Base-by-base conservation (phyloP, 768 basidiomycete species). In the Termitomyces sp. region DNA sequence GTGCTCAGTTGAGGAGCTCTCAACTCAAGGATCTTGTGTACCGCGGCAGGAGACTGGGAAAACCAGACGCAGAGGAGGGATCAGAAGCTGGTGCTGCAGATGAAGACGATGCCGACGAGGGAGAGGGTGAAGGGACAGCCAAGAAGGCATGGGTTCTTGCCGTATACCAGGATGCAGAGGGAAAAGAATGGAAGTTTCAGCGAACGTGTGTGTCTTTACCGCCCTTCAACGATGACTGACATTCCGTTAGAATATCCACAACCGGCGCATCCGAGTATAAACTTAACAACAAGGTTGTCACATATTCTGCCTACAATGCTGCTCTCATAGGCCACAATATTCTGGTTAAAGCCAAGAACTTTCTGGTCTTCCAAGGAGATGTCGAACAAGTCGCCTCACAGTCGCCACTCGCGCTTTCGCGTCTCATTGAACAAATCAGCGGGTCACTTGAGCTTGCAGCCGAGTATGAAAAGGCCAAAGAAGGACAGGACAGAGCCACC, bases 341-440 rank as follows among this genome's bases (percentile, higher is more conserved):
- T 64, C 89, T 98, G 44, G 94, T 98, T 64, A 98, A 97, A 73
- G 97, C 97, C 12, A 98, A 98, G 76, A 98, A 98, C 74, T 99
- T 98, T 65, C 86, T 98, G 50, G 97, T 98, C 11, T 98, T 99
- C 75, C 97, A 99, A 66, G 97, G 97, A 49, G 97, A 98, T 66
- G 97, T 99, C 31, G 97, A 99, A 72, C 92, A 94, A 2, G 92
- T 99, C 32, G 97, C 97, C 0, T 91, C 91, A 2, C 97, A 99
- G 62, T 94, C 91, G 0, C 84, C 97, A 15, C 86, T 86, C 55
- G 94, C 96, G 62, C 83, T 98, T 20, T 81, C 95, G 0, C 83
- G 84, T 16, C 85, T 98, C 31, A 89, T 99, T 43, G 97, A 99
- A 61, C 94, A 98, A 67, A 98, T 98, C 57, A 90, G 88, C 56